Evolutionary conservation across 306 rosid genomes (phyloP), one percentile per base, ranked within the genome.

Genomic region (Castanopsis chinensis): DNA sequence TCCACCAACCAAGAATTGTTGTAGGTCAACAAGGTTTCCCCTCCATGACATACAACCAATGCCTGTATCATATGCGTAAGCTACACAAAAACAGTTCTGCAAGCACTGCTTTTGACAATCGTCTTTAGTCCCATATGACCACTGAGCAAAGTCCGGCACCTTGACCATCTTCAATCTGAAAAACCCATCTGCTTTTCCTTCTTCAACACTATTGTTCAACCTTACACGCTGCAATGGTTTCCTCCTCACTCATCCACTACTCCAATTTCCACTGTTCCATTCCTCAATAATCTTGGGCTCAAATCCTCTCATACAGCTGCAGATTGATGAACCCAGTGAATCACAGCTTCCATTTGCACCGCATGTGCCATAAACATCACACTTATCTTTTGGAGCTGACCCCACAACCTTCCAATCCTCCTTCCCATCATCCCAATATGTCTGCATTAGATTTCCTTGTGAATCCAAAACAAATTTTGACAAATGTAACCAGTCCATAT

Each of bases 251-350:
- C 87, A 88, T 3, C 87, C 84, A 21, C n/a, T 59, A 0, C 61
- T 75, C 81, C 83, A 85, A 18, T 61, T 43, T 4, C 73, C 65
- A 0, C 0, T 27, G 1, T 55, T 72, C 87, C 87, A 78, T 0
- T 63, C 80, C 5, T 68, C 32, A 3, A 1, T 28, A 9, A 65
- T 73, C 15, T 12, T 80, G 0, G 84, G 81, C 13, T 12, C 45
- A 56, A 82, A 88, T 63, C 86, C 91, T 17, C 28, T 57, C 25
- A 83, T 72, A 72, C 86, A 88, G 8, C 35, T 52, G 30, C 84
- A 88, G 14, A 60, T 1, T 0, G 87, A 79, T 2, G 52, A 12
- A 0, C 0, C 23, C 12, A 32, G 12, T 0, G 56, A 8, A 63
- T 41, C 71, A 58, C 83, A 83, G 1, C 5, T 71, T 52, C 81